Percentiles rank a stretch among this genome's conserved stretches.
These are phyloP conservation scores for Rosa hybrid DNA, from an alignment of 331 rosid genomes.

Conservation along the genomic window DNA sequence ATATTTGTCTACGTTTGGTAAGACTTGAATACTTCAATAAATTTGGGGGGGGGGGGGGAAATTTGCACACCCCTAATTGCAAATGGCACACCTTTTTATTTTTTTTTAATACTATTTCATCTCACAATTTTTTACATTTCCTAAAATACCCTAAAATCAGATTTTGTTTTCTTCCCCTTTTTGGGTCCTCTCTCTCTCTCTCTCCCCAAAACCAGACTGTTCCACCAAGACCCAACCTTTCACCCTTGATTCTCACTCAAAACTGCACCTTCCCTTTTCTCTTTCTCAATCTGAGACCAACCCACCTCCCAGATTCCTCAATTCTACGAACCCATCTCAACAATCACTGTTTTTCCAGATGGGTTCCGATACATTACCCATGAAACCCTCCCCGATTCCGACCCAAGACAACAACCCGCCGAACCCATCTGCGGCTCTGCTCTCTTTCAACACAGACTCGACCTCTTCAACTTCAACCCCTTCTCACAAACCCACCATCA, in stretches of 20 bases:
- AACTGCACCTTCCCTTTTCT: neutral
- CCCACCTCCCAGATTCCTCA: neutral
- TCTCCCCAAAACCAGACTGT: neutral
- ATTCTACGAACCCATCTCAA: conserved; percentile 3
- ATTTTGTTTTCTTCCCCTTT: no score
- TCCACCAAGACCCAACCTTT: conserved; percentile 7
- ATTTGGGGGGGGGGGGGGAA: no score
- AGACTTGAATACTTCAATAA: no score
- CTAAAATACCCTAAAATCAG: no score
- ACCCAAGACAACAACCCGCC: conserved; percentile 51
- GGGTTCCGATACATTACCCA: conserved; percentile 57
- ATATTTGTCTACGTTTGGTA: no score
- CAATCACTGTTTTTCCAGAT: conserved; percentile 19
- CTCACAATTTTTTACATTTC: no score
- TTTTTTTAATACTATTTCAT: no score
- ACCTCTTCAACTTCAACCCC: conserved; percentile 21
- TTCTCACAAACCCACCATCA: conserved; percentile 36
- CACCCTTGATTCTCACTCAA: conserved; percentile 22
- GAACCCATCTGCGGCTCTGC: conserved; percentile 59
- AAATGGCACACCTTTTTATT: no score
- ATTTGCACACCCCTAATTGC: no score
- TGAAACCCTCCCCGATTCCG: conserved; percentile 43
- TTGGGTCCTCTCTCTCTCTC: no score
- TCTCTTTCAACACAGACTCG: conserved; percentile 70
- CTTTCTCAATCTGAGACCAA: neutral